Evolutionary conservation across 345 rosid species (phyloP).

Genomic region (Rhizophora mangle): DNA sequence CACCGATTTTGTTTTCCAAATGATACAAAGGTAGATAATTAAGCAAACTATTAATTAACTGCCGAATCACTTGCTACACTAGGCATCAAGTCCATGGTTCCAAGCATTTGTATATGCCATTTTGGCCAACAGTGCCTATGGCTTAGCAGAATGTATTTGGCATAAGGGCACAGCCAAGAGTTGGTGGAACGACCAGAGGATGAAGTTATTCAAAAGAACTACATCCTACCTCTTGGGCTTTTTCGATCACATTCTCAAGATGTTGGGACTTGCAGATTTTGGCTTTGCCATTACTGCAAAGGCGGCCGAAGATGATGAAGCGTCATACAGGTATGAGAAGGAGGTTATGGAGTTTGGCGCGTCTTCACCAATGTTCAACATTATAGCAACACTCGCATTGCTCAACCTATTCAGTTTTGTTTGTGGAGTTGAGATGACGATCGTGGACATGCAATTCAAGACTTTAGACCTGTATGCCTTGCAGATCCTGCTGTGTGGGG

Average conservation of each 20-base stretch:
- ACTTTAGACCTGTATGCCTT: background rate
- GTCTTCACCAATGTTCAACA: background rate
- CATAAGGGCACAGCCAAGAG: background rate
- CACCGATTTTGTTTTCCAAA: background rate
- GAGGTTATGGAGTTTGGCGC: conserved; percentile 1
- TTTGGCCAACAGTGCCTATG: background rate
- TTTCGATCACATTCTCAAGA: background rate
- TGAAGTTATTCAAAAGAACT: background rate
- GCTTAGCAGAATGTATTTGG: background rate
- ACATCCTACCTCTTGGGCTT: background rate
- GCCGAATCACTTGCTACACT: background rate
- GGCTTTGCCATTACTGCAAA: background rate
- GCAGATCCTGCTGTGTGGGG: background rate
- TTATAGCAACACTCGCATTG: background rate
- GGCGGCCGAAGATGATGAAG: background rate
- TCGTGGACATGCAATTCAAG: background rate
- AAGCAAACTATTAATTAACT: background rate
- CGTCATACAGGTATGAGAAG: background rate
- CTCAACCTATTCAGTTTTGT: background rate
- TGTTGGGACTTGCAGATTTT: background rate
- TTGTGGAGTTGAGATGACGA: background rate
- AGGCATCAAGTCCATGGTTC: conserved; percentile 1
- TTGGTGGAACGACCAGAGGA: conserved; percentile 3
- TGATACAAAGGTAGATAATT: background rate
- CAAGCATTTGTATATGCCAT: conserved; percentile 2